A percentile compares a stretch with the other conserved stretches of the same genome.
These are phyloP conservation scores for Sporisorium exsertum DNA, from an alignment of 1,284 basidiomycete species.

Conservation along the genomic window DNA sequence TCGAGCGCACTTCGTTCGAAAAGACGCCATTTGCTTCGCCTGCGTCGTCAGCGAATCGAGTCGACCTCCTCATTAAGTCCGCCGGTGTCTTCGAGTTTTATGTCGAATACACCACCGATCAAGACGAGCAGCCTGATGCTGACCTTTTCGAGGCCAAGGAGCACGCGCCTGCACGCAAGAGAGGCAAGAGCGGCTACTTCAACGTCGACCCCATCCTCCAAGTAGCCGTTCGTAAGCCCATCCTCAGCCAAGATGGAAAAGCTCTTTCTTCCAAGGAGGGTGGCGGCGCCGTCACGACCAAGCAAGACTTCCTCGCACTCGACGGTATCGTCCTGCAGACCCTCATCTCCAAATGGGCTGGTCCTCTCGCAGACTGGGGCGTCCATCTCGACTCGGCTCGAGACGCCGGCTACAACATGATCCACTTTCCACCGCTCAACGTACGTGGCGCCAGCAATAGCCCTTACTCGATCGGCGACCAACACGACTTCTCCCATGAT, in stretches of 20 bases:
- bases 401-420: slow-evolving; percentile 65
- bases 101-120: slow-evolving; percentile 56
- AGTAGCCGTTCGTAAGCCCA: slow-evolving; percentile 41
- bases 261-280: slow-evolving; percentile 39
- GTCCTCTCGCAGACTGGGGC: slow-evolving; percentile 55
- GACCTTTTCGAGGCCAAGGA: slow-evolving; percentile 27
- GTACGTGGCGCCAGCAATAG: slow-evolving; percentile 60
- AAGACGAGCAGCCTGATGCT: slow-evolving; percentile 15
- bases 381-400: slow-evolving; percentile 60
- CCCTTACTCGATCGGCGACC: slow-evolving; percentile 64
- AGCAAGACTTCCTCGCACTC: slow-evolving; percentile 44
- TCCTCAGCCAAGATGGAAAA: slow-evolving; percentile 42
- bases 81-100: slow-evolving; percentile 65
- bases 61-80: slow-evolving; percentile 52
- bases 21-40: slow-evolving; percentile 69
- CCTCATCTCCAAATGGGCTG: slow-evolving; percentile 66
- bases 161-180: slow-evolving; percentile 22
- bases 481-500: slow-evolving; percentile 59
- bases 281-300: slow-evolving; percentile 39
- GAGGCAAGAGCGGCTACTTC: slow-evolving; percentile 59
- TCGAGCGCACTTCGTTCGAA: slow-evolving; percentile 81
- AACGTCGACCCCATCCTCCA: slow-evolving; percentile 64
- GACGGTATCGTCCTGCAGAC: slow-evolving; percentile 62
- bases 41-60: slow-evolving; percentile 29
- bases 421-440: slow-evolving; percentile 63